Evolutionary conservation across 768 basidiomycete genomes (phyloP), one percentile per base, ranked within the genome.

Genomic region (Psilocybe cyanescens): DNA sequence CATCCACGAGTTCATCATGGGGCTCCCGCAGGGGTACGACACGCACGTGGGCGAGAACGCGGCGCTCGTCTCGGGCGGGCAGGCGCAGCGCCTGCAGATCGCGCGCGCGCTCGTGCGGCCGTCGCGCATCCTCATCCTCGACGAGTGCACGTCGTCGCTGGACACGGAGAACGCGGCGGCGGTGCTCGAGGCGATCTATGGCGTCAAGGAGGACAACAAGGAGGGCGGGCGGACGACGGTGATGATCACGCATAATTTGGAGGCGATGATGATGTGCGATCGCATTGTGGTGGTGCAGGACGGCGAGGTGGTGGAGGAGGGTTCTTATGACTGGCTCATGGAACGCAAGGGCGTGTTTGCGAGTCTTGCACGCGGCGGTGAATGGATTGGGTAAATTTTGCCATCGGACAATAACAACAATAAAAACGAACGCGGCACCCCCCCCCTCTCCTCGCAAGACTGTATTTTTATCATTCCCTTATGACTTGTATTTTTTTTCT

Each of bases 141-240:
- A 98, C 72, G 97, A 99, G 71, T 97, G 95, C 71, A 99, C 97
- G n/a, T 89, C 87, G 46, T 94, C 96, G 4, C 76, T 98, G 60
- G 96, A 99, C 71, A 79, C 85, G 1, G 86, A 86, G 67, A 98
- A 97, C 74, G 91, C 95, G 76, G 81, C 83, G 1, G 88, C 85
- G 16, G 90, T 99, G 14, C 75, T 98, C 68, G 88, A 93, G 57
- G 89, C 93, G 7, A 87, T 96, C 53, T 77, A 78, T 16, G 53
- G 17, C 14, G 86, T 87, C 59, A 86, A 85, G 76, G 73, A 80
- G n/a, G 33, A 9, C 33, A 19, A 19, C 19, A 19, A 19, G 12
- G 37, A 39, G 14, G 37, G 37, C 37, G 86, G 86, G 19, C 79
- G 88, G 58, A 97, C 95, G 64, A 95, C 93, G 58, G 74, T 98